These are phyloP conservation scores for Malassezia dermatis DNA, from an alignment of 1,284 basidiomycete species.

Conservation along the genomic window DNA sequence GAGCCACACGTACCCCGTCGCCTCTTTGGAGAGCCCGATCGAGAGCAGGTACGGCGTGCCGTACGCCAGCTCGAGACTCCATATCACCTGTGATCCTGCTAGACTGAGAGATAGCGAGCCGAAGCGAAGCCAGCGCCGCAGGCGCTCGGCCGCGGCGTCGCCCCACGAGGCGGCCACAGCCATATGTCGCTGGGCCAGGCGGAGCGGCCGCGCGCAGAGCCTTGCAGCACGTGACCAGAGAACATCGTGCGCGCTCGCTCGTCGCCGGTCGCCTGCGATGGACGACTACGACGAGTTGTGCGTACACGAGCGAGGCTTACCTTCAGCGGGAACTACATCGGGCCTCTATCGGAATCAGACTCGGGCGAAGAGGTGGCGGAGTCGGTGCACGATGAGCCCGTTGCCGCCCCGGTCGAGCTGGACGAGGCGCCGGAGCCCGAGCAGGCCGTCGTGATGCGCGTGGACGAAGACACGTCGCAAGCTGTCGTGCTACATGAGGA, in stretches of 20 bases:
- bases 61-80: conserved; percentile 76
- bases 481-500: conserved; percentile 90
- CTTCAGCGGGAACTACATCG: conserved; percentile 43
- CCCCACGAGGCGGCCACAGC: not conserved
- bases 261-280: conserved; percentile 17
- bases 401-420: conserved; percentile 2
- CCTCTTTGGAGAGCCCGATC: conserved; percentile 77
- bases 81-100: conserved; percentile 76
- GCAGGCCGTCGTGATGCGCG: conserved; percentile 26
- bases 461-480: conserved; percentile 55
- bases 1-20: conserved; percentile 90
- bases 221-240: not conserved
- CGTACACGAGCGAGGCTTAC: not conserved
- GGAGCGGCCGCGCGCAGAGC: not conserved
- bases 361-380: conserved; percentile 55
- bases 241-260: not conserved
- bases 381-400: conserved; percentile 49
- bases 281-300: conserved; percentile 46
- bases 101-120: conserved; percentile 52
- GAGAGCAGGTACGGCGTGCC: conserved; percentile 84
- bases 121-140: conserved; percentile 10
- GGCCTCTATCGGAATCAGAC: conserved; percentile 42
- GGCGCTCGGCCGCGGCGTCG: not conserved
- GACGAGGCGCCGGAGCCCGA: conserved; percentile 48
- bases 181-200: not conserved